Percentiles rank a stretch among this genome's conserved stretches.
Conservation (phyloP, 495 filamentous ascomycete genomes). For the Aspergillus wentii region DNA sequence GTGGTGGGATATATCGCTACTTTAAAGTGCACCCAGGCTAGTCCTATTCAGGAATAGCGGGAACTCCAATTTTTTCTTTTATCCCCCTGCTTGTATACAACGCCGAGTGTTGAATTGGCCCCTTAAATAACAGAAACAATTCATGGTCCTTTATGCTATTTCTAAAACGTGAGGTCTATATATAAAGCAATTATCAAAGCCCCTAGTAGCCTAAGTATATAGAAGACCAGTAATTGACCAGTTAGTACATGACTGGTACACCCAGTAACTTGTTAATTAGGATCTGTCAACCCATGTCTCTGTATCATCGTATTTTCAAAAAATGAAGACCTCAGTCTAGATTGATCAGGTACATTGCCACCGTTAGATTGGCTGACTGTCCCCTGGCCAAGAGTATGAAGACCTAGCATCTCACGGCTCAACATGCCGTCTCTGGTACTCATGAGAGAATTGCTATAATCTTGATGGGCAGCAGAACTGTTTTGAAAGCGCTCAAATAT, state of each 20-base stretch:
- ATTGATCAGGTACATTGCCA: neutral
- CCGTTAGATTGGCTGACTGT: neutral
- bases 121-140: neutral
- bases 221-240: neutral
- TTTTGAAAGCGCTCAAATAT: slow-evolving; percentile 13
- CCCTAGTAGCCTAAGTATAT: neutral
- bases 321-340: neutral
- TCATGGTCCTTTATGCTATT: neutral
- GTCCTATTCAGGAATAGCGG: too few relatives aligned
- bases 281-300: too few relatives aligned
- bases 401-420: neutral
- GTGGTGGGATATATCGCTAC: too few relatives aligned
- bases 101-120: too few relatives aligned
- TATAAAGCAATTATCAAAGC: neutral
- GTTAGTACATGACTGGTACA: too few relatives aligned
- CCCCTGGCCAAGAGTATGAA: neutral
- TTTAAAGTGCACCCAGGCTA: too few relatives aligned
- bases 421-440: neutral
- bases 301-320: neutral
- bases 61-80: too few relatives aligned
- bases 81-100: too few relatives aligned
- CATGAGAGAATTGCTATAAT: neutral
- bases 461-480: neutral
- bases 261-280: too few relatives aligned
- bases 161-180: neutral